A percentile compares a stretch with the other conserved stretches of the same genome.
Conservation (phyloP, 805 yeast species). For the Metschnikowia lunata region DNA sequence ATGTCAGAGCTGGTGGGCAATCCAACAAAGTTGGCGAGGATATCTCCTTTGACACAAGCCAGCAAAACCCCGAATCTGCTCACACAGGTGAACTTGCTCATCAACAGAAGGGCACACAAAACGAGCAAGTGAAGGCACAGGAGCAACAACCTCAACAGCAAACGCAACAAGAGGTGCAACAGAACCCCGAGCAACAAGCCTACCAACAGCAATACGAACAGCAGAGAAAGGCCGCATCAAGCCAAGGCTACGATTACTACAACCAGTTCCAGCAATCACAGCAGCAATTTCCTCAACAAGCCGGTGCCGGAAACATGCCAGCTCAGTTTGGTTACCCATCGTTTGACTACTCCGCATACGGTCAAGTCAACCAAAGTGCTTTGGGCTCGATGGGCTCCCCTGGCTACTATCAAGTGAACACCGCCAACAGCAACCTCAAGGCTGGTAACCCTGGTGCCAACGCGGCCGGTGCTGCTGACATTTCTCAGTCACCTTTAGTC, state of each 20-base stretch:
- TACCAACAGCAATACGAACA: slow-evolving; percentile 16
- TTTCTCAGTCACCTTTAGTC: slow-evolving; percentile 32
- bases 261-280: slow-evolving; percentile 18
- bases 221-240: slow-evolving; percentile 11
- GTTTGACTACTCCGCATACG: slow-evolving; percentile 37
- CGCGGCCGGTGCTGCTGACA: slow-evolving; percentile 17
- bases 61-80: slow-evolving; percentile 6
- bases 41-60: not conserved
- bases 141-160: slow-evolving; percentile 26
- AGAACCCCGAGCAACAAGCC: slow-evolving; percentile 9
- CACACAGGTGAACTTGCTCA: slow-evolving; percentile 10
- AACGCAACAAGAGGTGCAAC: slow-evolving; percentile 5
- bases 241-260: slow-evolving; percentile 20
- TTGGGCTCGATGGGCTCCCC: slow-evolving; percentile 15
- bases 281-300: slow-evolving; percentile 41
- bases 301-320: slow-evolving; percentile 34
- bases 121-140: slow-evolving; percentile 5
- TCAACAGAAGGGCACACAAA: slow-evolving; percentile 1
- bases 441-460: slow-evolving; percentile 20
- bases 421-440: slow-evolving; percentile 25
- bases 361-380: slow-evolving; percentile 19
- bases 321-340: slow-evolving; percentile 45
- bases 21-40: not conserved
- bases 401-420: slow-evolving; percentile 25
- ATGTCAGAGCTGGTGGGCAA: not conserved